These are phyloP conservation scores for Arthrobotrys megalospora DNA, from an alignment of 2,329 filamentous ascomycete species.

Conservation along the genomic window DNA sequence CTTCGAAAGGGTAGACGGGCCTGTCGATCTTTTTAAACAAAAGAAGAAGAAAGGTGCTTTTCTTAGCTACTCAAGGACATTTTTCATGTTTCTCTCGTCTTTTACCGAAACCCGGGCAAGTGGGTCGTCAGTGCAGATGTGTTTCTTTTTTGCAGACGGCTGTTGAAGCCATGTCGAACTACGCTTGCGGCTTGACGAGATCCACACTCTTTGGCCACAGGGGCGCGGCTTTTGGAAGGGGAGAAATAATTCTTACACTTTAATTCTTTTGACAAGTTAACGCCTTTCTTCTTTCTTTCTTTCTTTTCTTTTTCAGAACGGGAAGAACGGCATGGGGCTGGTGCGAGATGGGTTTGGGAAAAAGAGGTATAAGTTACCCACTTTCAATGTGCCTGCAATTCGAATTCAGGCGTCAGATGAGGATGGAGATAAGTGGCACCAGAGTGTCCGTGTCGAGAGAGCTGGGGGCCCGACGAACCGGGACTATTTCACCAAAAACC, in stretches of 20 bases:
- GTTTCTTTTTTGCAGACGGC: constrained; percentile 2
- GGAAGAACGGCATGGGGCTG: constrained; percentile 42
- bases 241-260: constrained; percentile 6
- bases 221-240: neutral
- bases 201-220: constrained; percentile 10
- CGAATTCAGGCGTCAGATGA: constrained; percentile 38
- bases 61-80: neutral
- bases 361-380: constrained; percentile 10
- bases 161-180: constrained; percentile 36
- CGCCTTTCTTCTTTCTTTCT: neutral
- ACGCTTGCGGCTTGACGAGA: constrained; percentile 33
- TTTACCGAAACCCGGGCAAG: constrained; percentile 43
- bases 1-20: constrained; percentile 40
- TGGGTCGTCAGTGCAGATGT: constrained; percentile 27
- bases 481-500: neutral
- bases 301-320: constrained; percentile 18
- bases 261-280: neutral
- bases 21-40: constrained; percentile 54
- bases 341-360: constrained; percentile 8
- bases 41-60: neutral
- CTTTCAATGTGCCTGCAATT: constrained; percentile 39
- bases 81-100: neutral
- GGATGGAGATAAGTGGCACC: constrained; percentile 20
- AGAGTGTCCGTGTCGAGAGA: constrained; percentile 15
- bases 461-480: constrained; percentile 28